phyloP scores from a whole-genome alignment of 495 filamentous ascomycete genomes.

The Penicillium lividum region DNA sequence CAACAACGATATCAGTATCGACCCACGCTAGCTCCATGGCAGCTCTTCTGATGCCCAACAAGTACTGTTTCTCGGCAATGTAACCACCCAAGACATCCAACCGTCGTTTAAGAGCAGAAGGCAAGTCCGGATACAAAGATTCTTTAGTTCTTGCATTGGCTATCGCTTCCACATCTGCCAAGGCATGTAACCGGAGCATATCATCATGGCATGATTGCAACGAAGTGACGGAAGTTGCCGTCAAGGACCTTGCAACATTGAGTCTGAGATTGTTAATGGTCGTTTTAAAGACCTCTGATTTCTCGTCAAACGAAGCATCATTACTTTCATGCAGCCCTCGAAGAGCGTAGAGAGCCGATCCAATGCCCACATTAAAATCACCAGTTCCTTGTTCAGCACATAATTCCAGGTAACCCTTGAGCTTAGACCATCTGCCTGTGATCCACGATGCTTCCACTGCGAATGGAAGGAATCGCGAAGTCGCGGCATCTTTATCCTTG shows the following conservation, averaged over 20 bases:
- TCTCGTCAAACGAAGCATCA: neutral
- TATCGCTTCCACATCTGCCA: slow-evolving; percentile 85
- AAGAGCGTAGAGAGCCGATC: slow-evolving; percentile 67
- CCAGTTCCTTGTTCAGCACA: slow-evolving; percentile 53
- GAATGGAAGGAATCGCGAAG: slow-evolving; percentile 68
- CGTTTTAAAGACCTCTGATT: slow-evolving; percentile 47
- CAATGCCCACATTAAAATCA: slow-evolving; percentile 83
- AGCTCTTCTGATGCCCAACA: slow-evolving; percentile 84
- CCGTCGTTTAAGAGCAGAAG: slow-evolving; percentile 67
- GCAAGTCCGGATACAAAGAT: slow-evolving; percentile 40
- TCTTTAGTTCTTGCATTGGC: slow-evolving; percentile 47
- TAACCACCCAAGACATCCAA: slow-evolving; percentile 84
- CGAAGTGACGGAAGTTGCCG: slow-evolving; percentile 71
- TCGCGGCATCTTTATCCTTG: slow-evolving; percentile 49
- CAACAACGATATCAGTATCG: neutral
- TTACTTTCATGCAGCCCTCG: slow-evolving; percentile 36
- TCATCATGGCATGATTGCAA: slow-evolving; percentile 77
- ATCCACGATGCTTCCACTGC: slow-evolving; percentile 91
- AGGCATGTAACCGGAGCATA: slow-evolving; percentile 79
- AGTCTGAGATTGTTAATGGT: slow-evolving; percentile 66
- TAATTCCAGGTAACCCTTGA: slow-evolving; percentile 67
- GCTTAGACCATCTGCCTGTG: slow-evolving; percentile 73
- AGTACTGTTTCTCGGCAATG: slow-evolving; percentile 86
- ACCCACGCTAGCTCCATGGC: slow-evolving; percentile 69
- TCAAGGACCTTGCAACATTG: slow-evolving; percentile 70